phyloP scores from a whole-genome alignment of 345 rosid genomes.

The Aegle marmelos region DNA sequence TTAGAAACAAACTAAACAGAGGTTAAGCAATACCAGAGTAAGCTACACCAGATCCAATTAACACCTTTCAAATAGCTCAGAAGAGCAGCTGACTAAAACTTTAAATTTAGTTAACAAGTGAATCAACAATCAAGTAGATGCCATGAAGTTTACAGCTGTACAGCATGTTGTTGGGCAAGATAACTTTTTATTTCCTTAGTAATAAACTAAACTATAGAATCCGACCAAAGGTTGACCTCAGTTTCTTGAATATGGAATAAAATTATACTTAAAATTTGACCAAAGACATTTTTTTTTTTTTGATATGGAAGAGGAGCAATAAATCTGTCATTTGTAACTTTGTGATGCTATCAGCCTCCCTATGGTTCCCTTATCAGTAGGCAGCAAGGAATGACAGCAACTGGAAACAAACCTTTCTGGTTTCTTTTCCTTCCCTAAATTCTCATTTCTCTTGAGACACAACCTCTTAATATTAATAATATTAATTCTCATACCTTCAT shows the following conservation, averaged over 20 bases:
- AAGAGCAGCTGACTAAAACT: neutral
- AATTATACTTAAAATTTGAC: neutral
- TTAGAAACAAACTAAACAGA: neutral
- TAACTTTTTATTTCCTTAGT: neutral
- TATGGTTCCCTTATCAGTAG: neutral
- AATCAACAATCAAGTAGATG: neutral
- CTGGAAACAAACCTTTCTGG: neutral
- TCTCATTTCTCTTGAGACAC: neutral
- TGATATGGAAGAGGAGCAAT: neutral
- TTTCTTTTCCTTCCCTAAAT: neutral
- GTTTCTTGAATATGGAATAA: no score
- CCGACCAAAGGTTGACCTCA: no score
- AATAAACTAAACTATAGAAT: no score
- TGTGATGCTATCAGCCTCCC: neutral
- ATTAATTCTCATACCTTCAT: constrained; percentile 62
- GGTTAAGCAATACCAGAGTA: neutral
- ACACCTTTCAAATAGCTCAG: neutral
- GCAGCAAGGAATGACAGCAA: constrained; percentile 1
- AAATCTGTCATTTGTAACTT: neutral
- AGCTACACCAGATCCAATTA: neutral
- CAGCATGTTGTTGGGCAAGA: neutral
- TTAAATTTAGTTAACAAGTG: neutral
- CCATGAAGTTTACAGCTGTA: neutral
- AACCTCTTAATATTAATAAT: constrained; percentile 3
- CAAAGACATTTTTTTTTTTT: neutral